Percentiles rank a stretch among this genome's conserved stretches.
Evolutionary conservation across 768 basidiomycete species (phyloP).

Genomic region (Mycena olivaceomarginata): DNA sequence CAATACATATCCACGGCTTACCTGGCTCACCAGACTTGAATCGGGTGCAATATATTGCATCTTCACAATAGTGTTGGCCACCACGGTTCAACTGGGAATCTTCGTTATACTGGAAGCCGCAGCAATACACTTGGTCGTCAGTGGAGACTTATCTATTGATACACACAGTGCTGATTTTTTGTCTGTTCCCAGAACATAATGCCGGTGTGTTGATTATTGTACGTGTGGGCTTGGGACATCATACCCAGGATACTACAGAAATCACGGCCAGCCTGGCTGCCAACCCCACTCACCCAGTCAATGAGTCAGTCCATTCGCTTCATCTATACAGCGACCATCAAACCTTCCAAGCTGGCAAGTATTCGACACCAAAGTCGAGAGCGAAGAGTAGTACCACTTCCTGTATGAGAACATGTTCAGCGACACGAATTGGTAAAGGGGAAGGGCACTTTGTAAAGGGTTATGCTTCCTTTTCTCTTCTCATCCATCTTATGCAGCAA

Average conservation of each 20-base stretch:
- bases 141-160: not conserved
- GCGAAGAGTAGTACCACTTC: too few species aligned
- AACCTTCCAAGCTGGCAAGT: not conserved
- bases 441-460: too few species aligned
- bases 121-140: not conserved
- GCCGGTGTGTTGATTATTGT: not conserved
- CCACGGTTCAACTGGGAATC: not conserved
- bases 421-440: too few species aligned
- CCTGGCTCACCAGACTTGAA: not conserved
- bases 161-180: not conserved
- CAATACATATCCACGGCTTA: not conserved
- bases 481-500: too few species aligned
- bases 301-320: not conserved
- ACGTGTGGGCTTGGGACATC: not conserved
- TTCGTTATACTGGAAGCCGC: not conserved
- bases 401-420: too few species aligned
- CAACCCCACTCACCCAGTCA: not conserved
- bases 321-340: not conserved
- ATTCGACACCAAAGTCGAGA: not conserved
- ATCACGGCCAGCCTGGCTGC: not conserved
- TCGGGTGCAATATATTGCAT: not conserved
- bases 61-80: not conserved
- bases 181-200: not conserved
- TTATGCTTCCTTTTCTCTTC: too few species aligned
- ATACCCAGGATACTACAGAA: not conserved